Evolutionary conservation across 768 basidiomycete species (phyloP).

Genomic region (Kondoa subrosea): DNA sequence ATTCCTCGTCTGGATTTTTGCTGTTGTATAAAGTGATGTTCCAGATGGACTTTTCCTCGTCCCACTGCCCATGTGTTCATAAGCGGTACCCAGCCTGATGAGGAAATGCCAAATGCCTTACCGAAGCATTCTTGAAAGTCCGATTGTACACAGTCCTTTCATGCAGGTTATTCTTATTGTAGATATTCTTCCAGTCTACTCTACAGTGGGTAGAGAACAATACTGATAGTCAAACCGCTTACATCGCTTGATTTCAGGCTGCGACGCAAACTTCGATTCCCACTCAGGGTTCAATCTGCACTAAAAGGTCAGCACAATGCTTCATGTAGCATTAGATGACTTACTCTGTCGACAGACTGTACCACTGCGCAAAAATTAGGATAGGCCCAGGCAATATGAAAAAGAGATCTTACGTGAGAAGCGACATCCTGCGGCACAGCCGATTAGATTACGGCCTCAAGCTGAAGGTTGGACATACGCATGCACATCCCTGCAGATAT

Average conservation of each 20-base stretch:
- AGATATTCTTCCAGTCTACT: background rate
- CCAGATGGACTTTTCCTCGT: background rate
- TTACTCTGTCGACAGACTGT: no score
- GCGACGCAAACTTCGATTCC: background rate
- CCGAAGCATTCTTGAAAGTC: background rate
- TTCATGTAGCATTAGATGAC: background rate
- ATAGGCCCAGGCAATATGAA: no score
- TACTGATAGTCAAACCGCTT: background rate
- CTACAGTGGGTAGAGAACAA: background rate
- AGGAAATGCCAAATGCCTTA: background rate
- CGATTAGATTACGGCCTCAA: no score
- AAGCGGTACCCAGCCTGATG: no score
- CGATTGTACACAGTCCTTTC: background rate
- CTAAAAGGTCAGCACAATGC: background rate
- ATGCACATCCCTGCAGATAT: no score
- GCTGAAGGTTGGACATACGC: no score
- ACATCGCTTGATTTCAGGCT: background rate
- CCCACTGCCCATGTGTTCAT: background rate
- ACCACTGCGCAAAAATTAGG: no score
- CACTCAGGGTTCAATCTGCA: background rate
- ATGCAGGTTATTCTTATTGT: background rate
- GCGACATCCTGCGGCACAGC: no score
- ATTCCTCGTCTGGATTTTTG: background rate
- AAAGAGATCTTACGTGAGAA: no score
- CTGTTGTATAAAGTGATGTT: background rate